Base-by-base conservation (phyloP, 176 grass and related monocot genomes). In the Aegilops longissima region DNA sequence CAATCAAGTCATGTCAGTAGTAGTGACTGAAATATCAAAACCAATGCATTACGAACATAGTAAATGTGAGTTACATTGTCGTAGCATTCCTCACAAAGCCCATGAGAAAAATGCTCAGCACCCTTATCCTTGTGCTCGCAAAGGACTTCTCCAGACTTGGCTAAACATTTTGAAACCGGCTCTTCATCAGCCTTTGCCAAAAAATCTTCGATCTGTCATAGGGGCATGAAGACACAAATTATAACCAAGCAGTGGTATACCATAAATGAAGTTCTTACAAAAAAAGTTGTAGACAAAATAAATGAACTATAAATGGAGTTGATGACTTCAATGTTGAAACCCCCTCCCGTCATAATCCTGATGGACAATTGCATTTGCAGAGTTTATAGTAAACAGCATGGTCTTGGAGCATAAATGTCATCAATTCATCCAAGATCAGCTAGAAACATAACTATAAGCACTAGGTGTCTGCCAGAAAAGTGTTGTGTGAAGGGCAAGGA, bases 1-100 rank as follows among this genome's bases (percentile, higher is more conserved):
- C 23, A 62, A 78, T 78, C 36, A 85, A 80, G 52, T 58, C 35
- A 83, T 82, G 51, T 85, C 81, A 90, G 67, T 34, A 90, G 67
- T 34, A 31, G 47, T 76, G 38, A 73, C 83, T 62, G 3, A 79
- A 87, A 5, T 47, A 70, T 20, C 40, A 61, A 67, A 82, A 80
- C 47, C 3, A 84, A 80, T 83, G 44, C 8, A 83, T 13, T 63
- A 27, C 52, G 62, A 17, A 58, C 65, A 73, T 42, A 27, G 44
- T 11, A 63, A 51, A 79, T 31, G 23, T 12, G 14, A 33, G 16
- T 72, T 92, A 98, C 96, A 76, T 96, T 91, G 52, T 88, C 80
- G 63, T 92, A 98, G 75, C 93, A 98, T 92, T 96, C 91, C 82
- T 90, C 90, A 85, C 96, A 98, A 92, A 98, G 96, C 70, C 96